phyloP scores from a whole-genome alignment of 225 moss, liverwort and hornwort species.

The Sphagnum contortum region DNA sequence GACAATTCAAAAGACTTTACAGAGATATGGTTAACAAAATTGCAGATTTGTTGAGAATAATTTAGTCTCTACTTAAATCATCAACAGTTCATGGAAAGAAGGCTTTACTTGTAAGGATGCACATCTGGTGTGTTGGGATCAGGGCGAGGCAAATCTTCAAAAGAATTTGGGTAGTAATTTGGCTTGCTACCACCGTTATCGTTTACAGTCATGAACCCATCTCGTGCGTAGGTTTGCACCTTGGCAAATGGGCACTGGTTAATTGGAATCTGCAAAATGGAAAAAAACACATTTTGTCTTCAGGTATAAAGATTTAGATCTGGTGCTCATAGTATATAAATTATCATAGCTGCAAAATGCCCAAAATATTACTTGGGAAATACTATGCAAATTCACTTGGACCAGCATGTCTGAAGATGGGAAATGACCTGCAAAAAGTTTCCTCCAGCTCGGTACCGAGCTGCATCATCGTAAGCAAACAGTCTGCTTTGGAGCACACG shows the following conservation, averaged over 20 bases:
- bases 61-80: no score
- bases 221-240: slow-evolving; percentile 66
- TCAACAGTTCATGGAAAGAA: no score
- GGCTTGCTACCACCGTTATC: slow-evolving; percentile 77
- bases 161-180: slow-evolving; percentile 86
- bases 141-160: slow-evolving; percentile 58
- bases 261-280: slow-evolving; percentile 56
- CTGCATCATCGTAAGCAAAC: slow-evolving; percentile 78
- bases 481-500: slow-evolving; percentile 73
- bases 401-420: no score
- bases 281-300: no score
- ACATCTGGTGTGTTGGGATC: slow-evolving; percentile 58
- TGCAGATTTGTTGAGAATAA: no score
- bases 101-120: slow-evolving; percentile 54
- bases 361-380: background rate
- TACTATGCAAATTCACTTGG: background rate
- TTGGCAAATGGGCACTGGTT: slow-evolving; percentile 83
- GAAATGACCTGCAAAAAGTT: slow-evolving; percentile 57
- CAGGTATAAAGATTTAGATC: no score
- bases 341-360: background rate
- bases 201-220: slow-evolving; percentile 45
- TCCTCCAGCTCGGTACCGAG: slow-evolving; percentile 49
- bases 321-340: no score
- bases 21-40: no score
- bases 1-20: background rate